Evolutionary conservation across 169 alveolate species (phyloP), one percentile per base, ranked within the genome.

Genomic region (Plasmodium falciparum): DNA sequence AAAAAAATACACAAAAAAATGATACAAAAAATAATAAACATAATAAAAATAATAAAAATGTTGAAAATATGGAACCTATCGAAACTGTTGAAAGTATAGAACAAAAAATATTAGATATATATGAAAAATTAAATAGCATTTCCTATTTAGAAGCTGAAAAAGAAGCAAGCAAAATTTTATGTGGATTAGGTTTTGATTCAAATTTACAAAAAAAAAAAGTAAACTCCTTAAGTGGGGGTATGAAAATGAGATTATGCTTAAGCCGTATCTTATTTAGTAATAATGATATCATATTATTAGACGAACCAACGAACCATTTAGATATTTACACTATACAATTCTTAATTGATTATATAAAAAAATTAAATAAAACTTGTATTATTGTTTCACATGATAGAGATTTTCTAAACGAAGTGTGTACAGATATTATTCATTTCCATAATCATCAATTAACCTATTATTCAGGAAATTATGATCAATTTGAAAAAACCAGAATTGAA

Each of bases 311-410:
- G 52, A 94, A 94, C 83, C 93, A 94, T 83, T 59, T 94, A 83
- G 96, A 94, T 75, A 70, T 74, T 47, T 88, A 74, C 49, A 90
- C 95, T 20, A 91, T 90, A 52, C 99, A 97, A 93, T 98, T 99
- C 99, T 95, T 98, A 33, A 99, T 98, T 91, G 97, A 97, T 66
- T 98, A 97, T 92, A 93, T 98, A 45, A 91, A 90, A 70, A 92
- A 95, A 49, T 95, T 97, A 92, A 96, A 94, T 63, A 97, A 96
- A 74, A 98, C 99, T 65, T 97, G 98, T 75, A 95, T 98, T 39
- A 97, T 98, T 24, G 99, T 98, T 43, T 97, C 99, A 66, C 99
- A 98, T 93, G 99, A 99, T 33, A 95, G 99, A 93, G 99, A 97
- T 75, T 97, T 98, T 93, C 93, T 98, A 47, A 97, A 98, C 88